Evolutionary conservation across 257 asterid genomes (phyloP).

Genomic region (Leonotis leonurus): DNA sequence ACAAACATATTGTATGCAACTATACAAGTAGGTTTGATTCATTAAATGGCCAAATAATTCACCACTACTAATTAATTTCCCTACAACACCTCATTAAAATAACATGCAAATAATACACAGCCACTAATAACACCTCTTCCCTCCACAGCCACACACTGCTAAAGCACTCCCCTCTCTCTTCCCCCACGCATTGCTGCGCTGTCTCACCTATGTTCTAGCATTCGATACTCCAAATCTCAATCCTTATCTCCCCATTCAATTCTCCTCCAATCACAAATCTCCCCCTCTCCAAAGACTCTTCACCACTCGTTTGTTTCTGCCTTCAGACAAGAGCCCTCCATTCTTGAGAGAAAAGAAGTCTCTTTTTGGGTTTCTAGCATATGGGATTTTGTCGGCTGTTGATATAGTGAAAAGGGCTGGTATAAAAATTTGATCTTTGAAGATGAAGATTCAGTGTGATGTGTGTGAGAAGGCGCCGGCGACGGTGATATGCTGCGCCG

Average conservation of each 20-base stretch:
- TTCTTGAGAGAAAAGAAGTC: not conserved
- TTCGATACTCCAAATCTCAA: constrained; percentile 26
- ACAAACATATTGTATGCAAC: not conserved
- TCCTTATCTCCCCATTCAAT: constrained; percentile 12
- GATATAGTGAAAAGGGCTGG: constrained; percentile 9
- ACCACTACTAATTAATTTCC: not conserved
- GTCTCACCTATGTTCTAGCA: constrained; percentile 28
- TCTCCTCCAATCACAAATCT: constrained; percentile 6
- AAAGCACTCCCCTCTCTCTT: not conserved
- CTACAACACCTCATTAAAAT: not conserved
- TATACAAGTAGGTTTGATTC: not conserved
- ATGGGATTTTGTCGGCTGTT: not conserved
- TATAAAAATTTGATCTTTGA: constrained; percentile 1
- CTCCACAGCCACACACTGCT: constrained; percentile 33
- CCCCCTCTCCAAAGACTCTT: not conserved
- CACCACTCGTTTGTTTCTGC: not conserved
- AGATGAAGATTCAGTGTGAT: constrained; percentile 98
- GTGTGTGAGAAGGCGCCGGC: constrained; percentile 96
- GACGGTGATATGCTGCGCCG: constrained; percentile 95
- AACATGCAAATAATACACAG: not conserved
- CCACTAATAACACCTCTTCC: not conserved
- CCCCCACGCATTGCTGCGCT: constrained; percentile 24
- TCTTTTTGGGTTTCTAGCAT: not conserved
- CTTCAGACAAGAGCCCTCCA: constrained; percentile 7
- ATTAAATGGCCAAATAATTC: not conserved